Percentiles rank a stretch among this genome's conserved stretches.
Conservation (phyloP, 495 filamentous ascomycete genomes). For the Glarea lozoyensis region DNA sequence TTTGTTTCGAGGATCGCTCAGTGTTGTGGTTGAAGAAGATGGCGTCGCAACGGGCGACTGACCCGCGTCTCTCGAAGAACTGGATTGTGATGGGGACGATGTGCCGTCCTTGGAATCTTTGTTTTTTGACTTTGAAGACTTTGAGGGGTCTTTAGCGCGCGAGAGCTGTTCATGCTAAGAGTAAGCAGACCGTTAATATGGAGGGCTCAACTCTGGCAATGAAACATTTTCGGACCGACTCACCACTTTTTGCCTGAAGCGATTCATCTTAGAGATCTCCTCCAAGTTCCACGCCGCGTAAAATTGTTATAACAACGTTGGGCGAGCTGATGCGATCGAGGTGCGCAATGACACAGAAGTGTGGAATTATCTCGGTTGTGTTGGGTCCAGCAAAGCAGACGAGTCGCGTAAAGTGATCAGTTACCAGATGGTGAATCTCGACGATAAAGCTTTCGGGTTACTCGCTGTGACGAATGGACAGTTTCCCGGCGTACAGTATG, state of each 20-base stretch:
- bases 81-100: constrained; percentile 55
- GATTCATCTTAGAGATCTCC: constrained; percentile 90
- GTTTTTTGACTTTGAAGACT: constrained; percentile 86
- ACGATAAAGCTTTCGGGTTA: too few species aligned
- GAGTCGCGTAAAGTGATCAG: too few species aligned
- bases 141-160: constrained; percentile 84
- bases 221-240: constrained; percentile 32
- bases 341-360: too few species aligned
- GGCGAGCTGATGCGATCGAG: too few species aligned
- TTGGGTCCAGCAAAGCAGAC: too few species aligned
- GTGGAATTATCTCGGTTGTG: too few species aligned
- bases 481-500: too few species aligned
- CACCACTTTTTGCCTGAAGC: constrained; percentile 96
- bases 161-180: constrained; percentile 63
- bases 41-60: constrained; percentile 58
- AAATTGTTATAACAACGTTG: too few species aligned
- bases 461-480: too few species aligned
- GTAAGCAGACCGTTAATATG: constrained; percentile 24
- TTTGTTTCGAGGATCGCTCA: constrained; percentile 81
- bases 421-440: too few species aligned
- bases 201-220: neutral
- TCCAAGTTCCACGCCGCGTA: too few species aligned
- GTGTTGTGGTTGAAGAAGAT: constrained; percentile 76
- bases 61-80: constrained; percentile 37
- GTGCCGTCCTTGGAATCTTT: constrained; percentile 73